phyloP scores from a whole-genome alignment of 2,329 filamentous ascomycete species.

The Didymella exigua region DNA sequence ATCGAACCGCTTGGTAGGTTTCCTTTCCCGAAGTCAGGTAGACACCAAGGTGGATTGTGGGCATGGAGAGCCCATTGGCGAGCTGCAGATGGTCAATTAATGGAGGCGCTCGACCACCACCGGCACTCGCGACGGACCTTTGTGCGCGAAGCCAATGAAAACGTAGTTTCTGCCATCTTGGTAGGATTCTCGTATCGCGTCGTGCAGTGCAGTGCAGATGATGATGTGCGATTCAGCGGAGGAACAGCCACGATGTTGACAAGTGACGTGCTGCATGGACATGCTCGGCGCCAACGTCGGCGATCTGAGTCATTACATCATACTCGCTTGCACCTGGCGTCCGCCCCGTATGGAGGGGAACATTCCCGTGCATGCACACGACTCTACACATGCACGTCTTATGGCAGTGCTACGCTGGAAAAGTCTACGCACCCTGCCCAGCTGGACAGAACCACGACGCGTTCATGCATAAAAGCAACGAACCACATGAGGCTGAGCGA shows the following conservation, averaged over 20 bases:
- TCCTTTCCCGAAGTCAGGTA: slow-evolving; percentile 72
- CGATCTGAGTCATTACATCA: slow-evolving; percentile 31
- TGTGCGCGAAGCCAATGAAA: slow-evolving; percentile 53
- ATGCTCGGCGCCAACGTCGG: slow-evolving; percentile 31
- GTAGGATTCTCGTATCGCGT: slow-evolving; percentile 11
- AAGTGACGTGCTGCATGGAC: slow-evolving; percentile 26
- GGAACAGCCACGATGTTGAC: slow-evolving; percentile 17
- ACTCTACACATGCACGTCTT: slow-evolving; percentile 9
- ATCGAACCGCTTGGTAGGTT: slow-evolving; percentile 62
- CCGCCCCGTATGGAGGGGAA: neutral
- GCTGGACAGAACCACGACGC: slow-evolving; percentile 21
- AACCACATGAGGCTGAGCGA: slow-evolving; percentile 15
- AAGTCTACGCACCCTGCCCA: slow-evolving; percentile 12
- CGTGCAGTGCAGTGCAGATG: slow-evolving; percentile 22
- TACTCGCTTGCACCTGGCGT: slow-evolving; percentile 13
- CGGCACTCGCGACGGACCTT: slow-evolving; percentile 37
- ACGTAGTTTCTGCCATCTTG: slow-evolving; percentile 43
- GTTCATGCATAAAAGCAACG: slow-evolving; percentile 28
- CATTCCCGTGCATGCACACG: slow-evolving; percentile 14
- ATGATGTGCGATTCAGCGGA: slow-evolving; percentile 36
- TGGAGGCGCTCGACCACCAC: neutral
- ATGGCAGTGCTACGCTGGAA: slow-evolving; percentile 18
- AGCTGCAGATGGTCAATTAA: slow-evolving; percentile 38
- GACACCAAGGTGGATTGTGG: slow-evolving; percentile 74
- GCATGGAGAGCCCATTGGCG: slow-evolving; percentile 69